Evolutionary conservation across 1,284 basidiomycete genomes (phyloP).

Genomic region (Xerocomus minutiporus): DNA sequence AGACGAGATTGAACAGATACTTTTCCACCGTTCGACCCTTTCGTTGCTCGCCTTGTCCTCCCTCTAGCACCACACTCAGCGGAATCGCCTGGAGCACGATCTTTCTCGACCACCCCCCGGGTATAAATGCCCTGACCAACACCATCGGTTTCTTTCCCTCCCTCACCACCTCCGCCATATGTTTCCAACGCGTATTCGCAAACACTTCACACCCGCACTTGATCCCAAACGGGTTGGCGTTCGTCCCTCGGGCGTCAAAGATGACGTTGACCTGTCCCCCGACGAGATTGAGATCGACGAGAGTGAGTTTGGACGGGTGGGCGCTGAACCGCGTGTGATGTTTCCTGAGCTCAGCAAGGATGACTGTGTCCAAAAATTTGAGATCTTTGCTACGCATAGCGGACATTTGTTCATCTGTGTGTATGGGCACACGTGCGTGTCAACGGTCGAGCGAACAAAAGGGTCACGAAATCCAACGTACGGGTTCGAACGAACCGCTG

Average conservation of each 20-base stretch:
- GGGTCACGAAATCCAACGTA: slow-evolving; percentile 8
- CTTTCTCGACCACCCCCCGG: slow-evolving; percentile 28
- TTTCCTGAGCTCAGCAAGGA: slow-evolving; percentile 27
- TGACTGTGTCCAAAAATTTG: slow-evolving; percentile 25
- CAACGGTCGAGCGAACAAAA: background rate
- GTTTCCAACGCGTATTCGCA: slow-evolving; percentile 25
- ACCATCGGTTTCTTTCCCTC: slow-evolving; percentile 15
- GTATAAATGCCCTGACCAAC: slow-evolving; percentile 27
- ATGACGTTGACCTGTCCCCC: slow-evolving; percentile 4
- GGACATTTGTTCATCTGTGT: slow-evolving; percentile 21
- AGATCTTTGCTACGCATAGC: slow-evolving; percentile 23
- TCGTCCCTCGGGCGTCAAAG: slow-evolving; percentile 23
- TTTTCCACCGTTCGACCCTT: slow-evolving; percentile 7
- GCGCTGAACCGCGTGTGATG: slow-evolving; percentile 11
- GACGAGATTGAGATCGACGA: slow-evolving; percentile 27
- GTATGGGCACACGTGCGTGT: background rate
- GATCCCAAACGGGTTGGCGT: slow-evolving; percentile 23
- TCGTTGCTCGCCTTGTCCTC: background rate
- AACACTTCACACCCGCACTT: slow-evolving; percentile 24
- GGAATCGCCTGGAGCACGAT: slow-evolving; percentile 28
- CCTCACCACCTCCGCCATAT: slow-evolving; percentile 16
- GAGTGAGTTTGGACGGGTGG: slow-evolving; percentile 18
- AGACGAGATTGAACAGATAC: slow-evolving; percentile 24
- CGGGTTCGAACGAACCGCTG: slow-evolving; percentile 17
- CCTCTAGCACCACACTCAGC: slow-evolving; percentile 11